Evolutionary conservation across 108 stramenopile species (phyloP), one percentile per base, ranked within the genome.

Genomic region (Cylindrotheca closterium): DNA sequence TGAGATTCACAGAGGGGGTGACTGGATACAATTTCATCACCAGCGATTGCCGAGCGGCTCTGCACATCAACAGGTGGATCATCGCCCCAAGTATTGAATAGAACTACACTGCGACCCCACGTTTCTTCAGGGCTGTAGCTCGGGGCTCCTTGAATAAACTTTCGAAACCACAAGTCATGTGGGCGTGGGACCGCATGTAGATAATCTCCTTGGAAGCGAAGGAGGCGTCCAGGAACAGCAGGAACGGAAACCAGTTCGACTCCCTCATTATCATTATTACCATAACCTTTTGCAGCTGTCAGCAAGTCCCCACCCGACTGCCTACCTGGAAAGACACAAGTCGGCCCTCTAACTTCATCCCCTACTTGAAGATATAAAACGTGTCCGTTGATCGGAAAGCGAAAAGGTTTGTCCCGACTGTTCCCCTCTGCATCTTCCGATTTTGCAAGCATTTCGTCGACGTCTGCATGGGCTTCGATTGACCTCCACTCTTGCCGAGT

Each of bases 131-230:
- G 62, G 27, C 34, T 68, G 46, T 56, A 81, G 3, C 65, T 33
- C 18, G 80, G 55, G 10, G 78, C 29, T 28, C 89, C 84, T 56
- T 62, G 66, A 0, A 85, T 74, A 58, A 87, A 85, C n/a, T 80
- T 77, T 12, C 80, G 45, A 49, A 88, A 61, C 86, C 87, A 91
- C 33, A 88, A 46, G 69, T 92, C 81, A 18, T 71, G 53, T 4
- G 90, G 90, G 19, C 87, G 54, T 21, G 90, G 90, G 18, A 88
- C 90, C 17, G 90, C 87, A 55, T 92, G 90, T n/a, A 92, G 45
- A 42, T 65, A 68, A 52, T 69, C 30, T 19, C 90, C 90, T 60
- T 75, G 61, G 58, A 92, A 92, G 26, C 90, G 82, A 0, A 92
- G 60, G 8, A 92, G 62, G 27, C 90, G 62, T 4, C 90, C 90